Evolutionary conservation across 495 filamentous ascomycete species (phyloP).

Genomic region (Penicillium paradoxum): DNA sequence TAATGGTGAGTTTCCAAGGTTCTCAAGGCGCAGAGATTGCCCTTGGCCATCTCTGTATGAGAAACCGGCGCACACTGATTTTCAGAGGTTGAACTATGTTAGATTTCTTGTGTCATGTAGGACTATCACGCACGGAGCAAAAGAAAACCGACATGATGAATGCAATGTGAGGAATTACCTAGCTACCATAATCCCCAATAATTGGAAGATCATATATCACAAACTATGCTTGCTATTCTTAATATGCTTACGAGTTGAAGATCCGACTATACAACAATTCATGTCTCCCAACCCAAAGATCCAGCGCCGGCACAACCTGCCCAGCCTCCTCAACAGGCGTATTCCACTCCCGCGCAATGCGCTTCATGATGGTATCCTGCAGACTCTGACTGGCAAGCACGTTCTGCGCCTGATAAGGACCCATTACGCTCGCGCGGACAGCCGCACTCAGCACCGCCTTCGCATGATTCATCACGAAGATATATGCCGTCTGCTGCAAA

Average conservation of each 20-base stretch:
- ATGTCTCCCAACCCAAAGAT: conserved; percentile 92
- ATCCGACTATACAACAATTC: conserved; percentile 94
- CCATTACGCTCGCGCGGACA: conserved; percentile 82
- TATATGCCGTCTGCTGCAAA: conserved; percentile 65
- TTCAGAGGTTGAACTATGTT: conserved; percentile 11
- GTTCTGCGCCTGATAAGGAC: conserved; percentile 87
- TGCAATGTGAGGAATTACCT: conserved; percentile 14
- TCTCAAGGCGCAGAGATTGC: conserved; percentile 11
- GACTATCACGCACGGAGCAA: conserved; percentile 23
- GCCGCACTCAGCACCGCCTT: conserved; percentile 86
- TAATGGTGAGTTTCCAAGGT: conserved; percentile 1
- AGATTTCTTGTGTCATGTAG: conserved; percentile 33
- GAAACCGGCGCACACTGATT: conserved; percentile 14
- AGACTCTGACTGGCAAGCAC: conserved; percentile 65
- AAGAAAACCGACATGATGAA: conserved; percentile 12
- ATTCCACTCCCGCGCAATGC: conserved; percentile 56
- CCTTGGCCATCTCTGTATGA: conserved; percentile 25
- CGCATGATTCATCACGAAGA: conserved; percentile 82
- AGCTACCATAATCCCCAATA: background rate
- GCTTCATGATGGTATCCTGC: conserved; percentile 55
- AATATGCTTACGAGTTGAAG: conserved; percentile 65
- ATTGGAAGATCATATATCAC: background rate
- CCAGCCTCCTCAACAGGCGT: conserved; percentile 69
- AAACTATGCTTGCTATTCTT: background rate
- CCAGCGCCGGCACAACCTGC: conserved; percentile 81